Evolutionary conservation across 2,329 filamentous ascomycete species (phyloP).

Genomic region (Xylariaceae sp.): DNA sequence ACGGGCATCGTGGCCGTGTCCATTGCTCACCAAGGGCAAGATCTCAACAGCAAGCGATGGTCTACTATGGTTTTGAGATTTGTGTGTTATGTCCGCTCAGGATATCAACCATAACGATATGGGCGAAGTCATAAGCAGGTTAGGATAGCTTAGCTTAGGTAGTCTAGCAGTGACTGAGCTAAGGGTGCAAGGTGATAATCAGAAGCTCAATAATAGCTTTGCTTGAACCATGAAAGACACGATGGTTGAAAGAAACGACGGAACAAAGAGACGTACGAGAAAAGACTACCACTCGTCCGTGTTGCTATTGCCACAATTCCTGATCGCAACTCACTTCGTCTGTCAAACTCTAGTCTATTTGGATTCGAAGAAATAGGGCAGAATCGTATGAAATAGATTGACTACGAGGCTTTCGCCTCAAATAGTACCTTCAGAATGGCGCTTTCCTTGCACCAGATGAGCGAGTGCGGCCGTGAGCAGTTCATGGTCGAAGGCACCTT

Average conservation of each 20-base stretch:
- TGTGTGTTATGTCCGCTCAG: no score
- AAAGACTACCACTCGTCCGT: neutral
- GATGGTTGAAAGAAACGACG: conserved; percentile 9
- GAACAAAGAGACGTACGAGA: conserved; percentile 9
- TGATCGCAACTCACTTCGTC: no score
- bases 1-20: no score
- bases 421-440: conserved; percentile 1
- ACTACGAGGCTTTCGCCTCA: neutral
- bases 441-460: neutral
- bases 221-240: conserved; percentile 5
- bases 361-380: neutral
- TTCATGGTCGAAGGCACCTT: conserved; percentile 22
- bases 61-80: no score
- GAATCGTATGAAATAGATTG: neutral
- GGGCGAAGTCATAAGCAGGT: no score
- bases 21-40: no score
- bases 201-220: conserved; percentile 6
- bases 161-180: neutral
- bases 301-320: no score
- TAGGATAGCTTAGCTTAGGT: neutral
- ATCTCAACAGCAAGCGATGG: no score
- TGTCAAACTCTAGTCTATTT: no score
- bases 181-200: neutral
- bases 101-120: no score
- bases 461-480: conserved; percentile 11